Conservation (phyloP, 176 grass and related monocot genomes). For the Saccharum spontaneum region DNA sequence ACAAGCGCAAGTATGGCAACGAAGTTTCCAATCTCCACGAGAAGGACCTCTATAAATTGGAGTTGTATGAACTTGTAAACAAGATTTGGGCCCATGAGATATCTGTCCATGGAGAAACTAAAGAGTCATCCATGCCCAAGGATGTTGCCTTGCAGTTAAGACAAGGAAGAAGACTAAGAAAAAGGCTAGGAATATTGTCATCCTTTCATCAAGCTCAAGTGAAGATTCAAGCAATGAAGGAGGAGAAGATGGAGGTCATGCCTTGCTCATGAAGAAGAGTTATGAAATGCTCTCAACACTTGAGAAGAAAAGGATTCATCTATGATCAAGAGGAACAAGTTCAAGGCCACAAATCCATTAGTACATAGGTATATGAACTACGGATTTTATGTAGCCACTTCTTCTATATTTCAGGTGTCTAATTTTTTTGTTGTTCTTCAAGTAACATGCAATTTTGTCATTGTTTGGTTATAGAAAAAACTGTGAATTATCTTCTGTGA, state of each 20-base stretch:
- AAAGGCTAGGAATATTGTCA: neutral
- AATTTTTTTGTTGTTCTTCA: too few relatives aligned
- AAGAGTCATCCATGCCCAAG: neutral
- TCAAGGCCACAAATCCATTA: neutral
- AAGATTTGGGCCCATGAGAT: neutral
- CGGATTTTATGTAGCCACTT: neutral
- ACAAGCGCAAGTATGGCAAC: too few relatives aligned
- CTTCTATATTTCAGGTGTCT: neutral
- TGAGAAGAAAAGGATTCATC: neutral
- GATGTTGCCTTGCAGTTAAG: neutral
- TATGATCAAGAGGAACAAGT: neutral
- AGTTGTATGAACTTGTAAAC: neutral
- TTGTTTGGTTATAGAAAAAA: neutral
- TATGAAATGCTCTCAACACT: neutral
- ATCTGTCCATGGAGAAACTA: neutral
- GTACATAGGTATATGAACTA: neutral
- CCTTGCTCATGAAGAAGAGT: neutral
- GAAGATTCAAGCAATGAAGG: neutral
- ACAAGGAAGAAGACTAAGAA: neutral
- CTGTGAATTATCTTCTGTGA: neutral
- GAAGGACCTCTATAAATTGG: neutral
- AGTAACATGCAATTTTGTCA: neutral
- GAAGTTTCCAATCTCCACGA: too few relatives aligned
- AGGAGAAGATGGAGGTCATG: neutral
- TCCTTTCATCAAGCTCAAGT: neutral